Conservation (phyloP, 2,329 filamentous ascomycete genomes). For the Calonectria leucothoes region DNA sequence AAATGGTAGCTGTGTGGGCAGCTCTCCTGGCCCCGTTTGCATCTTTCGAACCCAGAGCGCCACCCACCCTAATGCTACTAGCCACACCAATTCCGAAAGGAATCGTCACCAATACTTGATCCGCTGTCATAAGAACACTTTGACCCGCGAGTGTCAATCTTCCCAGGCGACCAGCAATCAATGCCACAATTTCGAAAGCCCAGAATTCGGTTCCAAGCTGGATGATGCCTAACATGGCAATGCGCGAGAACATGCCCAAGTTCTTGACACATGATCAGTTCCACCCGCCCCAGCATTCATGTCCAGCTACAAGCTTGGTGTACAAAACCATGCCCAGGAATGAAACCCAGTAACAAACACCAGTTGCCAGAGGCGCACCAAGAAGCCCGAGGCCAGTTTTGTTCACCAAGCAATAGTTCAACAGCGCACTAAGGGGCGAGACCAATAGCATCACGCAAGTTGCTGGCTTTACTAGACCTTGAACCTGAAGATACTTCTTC, state of each 20-base stretch:
- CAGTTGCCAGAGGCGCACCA: neutral
- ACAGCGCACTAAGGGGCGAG: neutral
- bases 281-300: neutral
- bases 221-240: neutral
- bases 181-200: neutral
- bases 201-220: neutral
- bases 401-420: neutral
- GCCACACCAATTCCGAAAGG: neutral
- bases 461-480: neutral
- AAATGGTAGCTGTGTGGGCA: neutral
- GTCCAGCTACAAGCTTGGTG: neutral
- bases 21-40: neutral
- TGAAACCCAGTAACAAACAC: neutral
- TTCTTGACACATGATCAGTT: neutral
- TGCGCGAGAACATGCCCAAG: neutral
- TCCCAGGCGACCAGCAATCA: neutral
- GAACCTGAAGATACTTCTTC: neutral
- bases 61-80: neutral
- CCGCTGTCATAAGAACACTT: neutral
- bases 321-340: neutral
- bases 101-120: neutral
- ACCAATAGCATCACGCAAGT: neutral
- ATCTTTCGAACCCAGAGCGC: neutral
- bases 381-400: neutral
- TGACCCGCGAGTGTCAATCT: neutral